These are phyloP conservation scores for Sporothrix protearum DNA, from an alignment of 2,329 filamentous ascomycete species.

Conservation along the genomic window DNA sequence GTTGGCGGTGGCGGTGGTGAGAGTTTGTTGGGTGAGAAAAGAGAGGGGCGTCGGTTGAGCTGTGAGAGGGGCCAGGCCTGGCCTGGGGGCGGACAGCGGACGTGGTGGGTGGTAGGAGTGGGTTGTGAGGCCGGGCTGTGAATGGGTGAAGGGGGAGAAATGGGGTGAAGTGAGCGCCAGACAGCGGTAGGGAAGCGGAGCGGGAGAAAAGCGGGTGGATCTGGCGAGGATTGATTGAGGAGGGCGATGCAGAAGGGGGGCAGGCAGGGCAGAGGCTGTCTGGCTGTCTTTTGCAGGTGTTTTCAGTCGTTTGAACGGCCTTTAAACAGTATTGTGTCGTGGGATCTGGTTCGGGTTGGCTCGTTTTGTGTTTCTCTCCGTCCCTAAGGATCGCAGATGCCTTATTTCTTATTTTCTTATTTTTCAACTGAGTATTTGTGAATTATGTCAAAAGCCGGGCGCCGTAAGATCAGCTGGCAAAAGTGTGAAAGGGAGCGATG, in stretches of 20 bases:
- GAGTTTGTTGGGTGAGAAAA: conserved; percentile 20
- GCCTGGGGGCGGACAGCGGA: neutral
- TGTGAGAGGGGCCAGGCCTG: conserved; percentile 17
- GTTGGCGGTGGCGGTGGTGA: conserved; percentile 15
- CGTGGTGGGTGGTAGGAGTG: neutral
- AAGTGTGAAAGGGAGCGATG: neutral
- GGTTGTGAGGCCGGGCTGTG: neutral
- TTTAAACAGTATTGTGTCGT: neutral
- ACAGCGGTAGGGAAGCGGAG: conserved; percentile 21
- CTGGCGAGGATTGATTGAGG: neutral
- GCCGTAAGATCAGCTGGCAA: conserved; percentile 13
- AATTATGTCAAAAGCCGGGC: conserved; percentile 2
- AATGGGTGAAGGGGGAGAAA: neutral
- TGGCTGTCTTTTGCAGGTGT: neutral
- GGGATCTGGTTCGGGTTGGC: neutral
- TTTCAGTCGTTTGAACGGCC: neutral
- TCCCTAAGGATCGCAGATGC: conserved; percentile 3
- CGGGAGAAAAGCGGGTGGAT: conserved; percentile 16
- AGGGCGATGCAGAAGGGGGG: neutral
- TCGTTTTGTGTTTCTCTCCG: conserved; percentile 3
- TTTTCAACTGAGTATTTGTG: neutral
- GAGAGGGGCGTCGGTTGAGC: conserved; percentile 21
- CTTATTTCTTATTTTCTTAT: neutral
- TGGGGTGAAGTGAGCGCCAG: neutral
- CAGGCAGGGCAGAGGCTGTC: neutral